Percentiles rank a stretch among this genome's conserved stretches.
These are phyloP conservation scores for Ligustrum vulgare DNA, from an alignment of 257 asterid genomes.

Conservation along the genomic window DNA sequence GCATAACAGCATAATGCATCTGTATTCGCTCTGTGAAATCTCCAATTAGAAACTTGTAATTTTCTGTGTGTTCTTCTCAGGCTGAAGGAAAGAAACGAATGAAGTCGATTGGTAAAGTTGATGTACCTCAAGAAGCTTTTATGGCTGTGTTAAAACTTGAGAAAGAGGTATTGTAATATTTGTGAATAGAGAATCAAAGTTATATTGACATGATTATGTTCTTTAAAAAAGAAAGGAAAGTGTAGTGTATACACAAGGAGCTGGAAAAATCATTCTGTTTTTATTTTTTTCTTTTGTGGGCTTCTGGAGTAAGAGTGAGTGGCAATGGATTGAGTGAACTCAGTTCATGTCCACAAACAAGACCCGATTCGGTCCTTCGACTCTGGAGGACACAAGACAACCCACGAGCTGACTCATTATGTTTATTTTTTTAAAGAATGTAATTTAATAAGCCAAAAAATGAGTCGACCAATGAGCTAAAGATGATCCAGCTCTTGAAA, in stretches of 20 bases:
- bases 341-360: too few relatives aligned
- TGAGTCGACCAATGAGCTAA: too few relatives aligned
- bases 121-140: conserved; percentile 98
- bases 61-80: conserved; percentile 39
- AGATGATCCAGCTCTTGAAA: too few relatives aligned
- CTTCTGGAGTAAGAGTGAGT: too few relatives aligned
- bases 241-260: background rate
- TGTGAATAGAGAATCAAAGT: conserved; percentile 12
- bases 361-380: too few relatives aligned
- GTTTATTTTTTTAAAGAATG: too few relatives aligned
- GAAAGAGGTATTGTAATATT: conserved; percentile 74
- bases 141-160: conserved; percentile 99
- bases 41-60: background rate
- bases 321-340: too few relatives aligned
- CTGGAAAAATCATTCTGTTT: background rate
- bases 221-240: background rate
- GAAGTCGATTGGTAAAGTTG: conserved; percentile 94
- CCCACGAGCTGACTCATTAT: too few relatives aligned
- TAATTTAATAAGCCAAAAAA: too few relatives aligned
- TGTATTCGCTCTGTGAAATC: conserved; percentile 10
- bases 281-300: too few relatives aligned
- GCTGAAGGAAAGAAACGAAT: conserved; percentile 98
- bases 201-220: background rate
- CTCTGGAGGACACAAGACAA: too few relatives aligned
- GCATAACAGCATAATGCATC: background rate